Evolutionary conservation across 2,329 filamentous ascomycete species (phyloP), one percentile per base, ranked within the genome.

Genomic region (Pseudovirgaria hyperparasitica): DNA sequence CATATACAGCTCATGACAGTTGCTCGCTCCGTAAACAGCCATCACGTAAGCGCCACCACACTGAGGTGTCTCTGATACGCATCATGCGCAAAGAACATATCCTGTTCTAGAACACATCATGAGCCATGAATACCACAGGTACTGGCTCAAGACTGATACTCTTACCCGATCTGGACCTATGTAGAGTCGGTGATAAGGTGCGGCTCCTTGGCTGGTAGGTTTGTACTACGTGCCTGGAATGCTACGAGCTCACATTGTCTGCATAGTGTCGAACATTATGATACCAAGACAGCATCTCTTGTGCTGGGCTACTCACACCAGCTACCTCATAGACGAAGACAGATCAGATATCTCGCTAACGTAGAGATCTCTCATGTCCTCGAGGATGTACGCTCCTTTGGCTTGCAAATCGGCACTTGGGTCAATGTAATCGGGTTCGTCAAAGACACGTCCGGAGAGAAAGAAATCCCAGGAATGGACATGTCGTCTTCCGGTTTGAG

Each of bases 141-240:
- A 57, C 71, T 17, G 69, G 82, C 9, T 57, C 54, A 25, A 52
- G 40, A 18, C 49, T 65, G 7, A 72, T 76, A 33, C 46, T 62
- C 21, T 42, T 65, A 17, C 49, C 48, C 8, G 55, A 64, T 27
- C 39, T 65, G n/a, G 57, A 58, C 2, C 46, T 60, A 30, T 58
- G 65, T 24, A 52, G 55, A 13, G 33, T 48, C 4, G 70, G 70
- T n/a, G 70, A 73, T n/a, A 96, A 96, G 58, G 77, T 94, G 34
- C 76, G 87, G 34, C 92, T 96, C 52, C 57, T 96, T 26, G 86
- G 84, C 54, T 94, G 86, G 87, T 93, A 66, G 58, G 73, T 57
- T 25, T 21, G 21, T 20, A 16, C 30, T 14, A 22, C 19, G 23
- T 16, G 23, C 16, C 19, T 22, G 18, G 27, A 12, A 23, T 31